Conservation (phyloP, 257 asterid species). For the Solanum commersonii region DNA sequence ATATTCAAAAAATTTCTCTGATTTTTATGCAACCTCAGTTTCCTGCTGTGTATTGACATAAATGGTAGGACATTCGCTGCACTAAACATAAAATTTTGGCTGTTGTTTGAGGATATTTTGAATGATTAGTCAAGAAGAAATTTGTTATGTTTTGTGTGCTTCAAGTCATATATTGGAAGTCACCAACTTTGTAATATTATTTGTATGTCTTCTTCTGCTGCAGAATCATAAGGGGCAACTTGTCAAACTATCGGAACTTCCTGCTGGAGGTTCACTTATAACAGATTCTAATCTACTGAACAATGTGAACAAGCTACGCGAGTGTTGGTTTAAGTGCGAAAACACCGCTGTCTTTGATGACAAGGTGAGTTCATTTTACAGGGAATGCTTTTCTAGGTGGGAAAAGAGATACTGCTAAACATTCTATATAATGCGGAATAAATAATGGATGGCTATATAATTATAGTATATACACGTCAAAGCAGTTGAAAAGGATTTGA, state of each 20-base stretch:
- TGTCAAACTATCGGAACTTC: constrained; percentile 30
- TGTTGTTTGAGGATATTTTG: not conserved
- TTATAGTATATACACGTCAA: not conserved
- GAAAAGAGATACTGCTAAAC: not conserved
- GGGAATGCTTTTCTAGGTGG: not conserved
- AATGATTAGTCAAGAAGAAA: not conserved
- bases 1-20: not conserved
- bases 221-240: constrained; percentile 25
- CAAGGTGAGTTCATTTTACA: constrained; percentile 33
- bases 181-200: not conserved
- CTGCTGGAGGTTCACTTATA: constrained; percentile 18
- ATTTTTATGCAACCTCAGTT: not conserved
- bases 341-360: constrained; percentile 54
- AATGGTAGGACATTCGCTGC: not conserved
- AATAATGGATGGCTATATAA: not conserved
- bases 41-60: not conserved
- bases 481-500: not conserved
- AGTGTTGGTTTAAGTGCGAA: constrained; percentile 37
- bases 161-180: not conserved
- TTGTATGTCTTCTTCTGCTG: not conserved
- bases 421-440: not conserved
- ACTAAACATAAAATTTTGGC: not conserved
- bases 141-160: not conserved
- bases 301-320: constrained; percentile 50
- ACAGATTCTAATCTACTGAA: constrained; percentile 26